Evolutionary conservation across 2,329 filamentous ascomycete genomes (phyloP), one percentile per base, ranked within the genome.

Genomic region (Ceratocystis cubensis): DNA sequence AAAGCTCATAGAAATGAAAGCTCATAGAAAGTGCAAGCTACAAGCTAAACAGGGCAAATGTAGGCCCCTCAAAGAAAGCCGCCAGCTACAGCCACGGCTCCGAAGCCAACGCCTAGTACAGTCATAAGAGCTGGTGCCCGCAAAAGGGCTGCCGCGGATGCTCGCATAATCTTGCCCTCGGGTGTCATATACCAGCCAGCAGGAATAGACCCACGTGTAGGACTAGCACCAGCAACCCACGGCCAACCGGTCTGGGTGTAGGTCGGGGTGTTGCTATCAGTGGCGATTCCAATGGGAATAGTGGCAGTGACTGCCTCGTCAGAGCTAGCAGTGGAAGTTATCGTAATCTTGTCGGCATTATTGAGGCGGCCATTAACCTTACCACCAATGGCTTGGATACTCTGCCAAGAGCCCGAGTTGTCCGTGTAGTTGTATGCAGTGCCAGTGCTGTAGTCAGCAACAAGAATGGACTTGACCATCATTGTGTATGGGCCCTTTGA

Each of bases 371-470:
- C 84, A 74, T 91, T 90, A 75, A 97, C 79, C 70, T 79, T 76
- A 69, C 94, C 94, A 70, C 85, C 91, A n/a, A 87, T 82, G 65
- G 93, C 85, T 71, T 83, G 77, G 75, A 99, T 97, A 62, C 89
- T 93, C 70, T 84, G 73, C 89, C 91, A 96, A 25, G 80, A 83
- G 61, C 94, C 94, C 61, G 82, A 87, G 46, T 81, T 83, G 74
- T 94, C 89, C 70, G 83, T 83, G 78, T 97, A 99, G 67, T 78
- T 80, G 80, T 99, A 99, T 69, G 88, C 79, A 20, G 82, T 87
- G 65, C 94, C 94, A 1, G 92, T 96, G 25, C 92, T 96, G 79
- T 97, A 99, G 78, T 99, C 94, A 64, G 86, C 87, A 53, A 96
- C 84, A 65, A 82, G 80, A 71, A 96, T 76, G 37, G 83, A 88